Conservation (phyloP, 2,329 filamentous ascomycete genomes). For the Graphiopsis chlorocephala region DNA sequence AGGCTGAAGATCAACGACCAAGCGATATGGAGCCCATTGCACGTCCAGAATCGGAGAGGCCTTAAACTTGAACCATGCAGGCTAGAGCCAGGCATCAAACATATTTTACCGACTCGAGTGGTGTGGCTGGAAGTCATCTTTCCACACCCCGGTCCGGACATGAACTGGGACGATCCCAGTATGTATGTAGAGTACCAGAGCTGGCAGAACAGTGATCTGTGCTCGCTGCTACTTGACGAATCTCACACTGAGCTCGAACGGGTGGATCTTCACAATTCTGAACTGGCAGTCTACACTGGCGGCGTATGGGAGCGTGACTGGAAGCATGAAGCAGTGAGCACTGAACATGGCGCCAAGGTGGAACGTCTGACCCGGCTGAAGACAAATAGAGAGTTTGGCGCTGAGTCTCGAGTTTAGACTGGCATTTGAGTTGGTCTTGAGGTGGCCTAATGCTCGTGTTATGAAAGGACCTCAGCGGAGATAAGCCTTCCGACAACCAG, state of each 20-base stretch:
- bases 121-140: not conserved
- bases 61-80: not conserved
- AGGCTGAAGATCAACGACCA: not conserved
- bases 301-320: not conserved
- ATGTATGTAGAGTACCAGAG: not conserved
- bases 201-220: not conserved
- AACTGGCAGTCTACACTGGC: not conserved
- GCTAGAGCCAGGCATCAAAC: not conserved
- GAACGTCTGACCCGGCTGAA: not conserved
- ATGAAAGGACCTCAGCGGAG: not conserved
- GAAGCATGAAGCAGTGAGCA: not conserved
- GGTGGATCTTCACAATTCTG: not conserved
- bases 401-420: no score
- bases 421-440: not conserved
- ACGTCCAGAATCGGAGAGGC: not conserved
- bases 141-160: no score
- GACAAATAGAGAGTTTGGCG: not conserved
- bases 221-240: not conserved
- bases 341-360: not conserved
- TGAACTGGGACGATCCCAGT: not conserved
- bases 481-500: not conserved
- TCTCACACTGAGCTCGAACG: not conserved
- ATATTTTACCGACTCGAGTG: not conserved
- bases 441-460: not conserved
- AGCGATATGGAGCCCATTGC: not conserved